phyloP scores from a whole-genome alignment of 108 stramenopile species.

The Skeletonema marinoi region DNA sequence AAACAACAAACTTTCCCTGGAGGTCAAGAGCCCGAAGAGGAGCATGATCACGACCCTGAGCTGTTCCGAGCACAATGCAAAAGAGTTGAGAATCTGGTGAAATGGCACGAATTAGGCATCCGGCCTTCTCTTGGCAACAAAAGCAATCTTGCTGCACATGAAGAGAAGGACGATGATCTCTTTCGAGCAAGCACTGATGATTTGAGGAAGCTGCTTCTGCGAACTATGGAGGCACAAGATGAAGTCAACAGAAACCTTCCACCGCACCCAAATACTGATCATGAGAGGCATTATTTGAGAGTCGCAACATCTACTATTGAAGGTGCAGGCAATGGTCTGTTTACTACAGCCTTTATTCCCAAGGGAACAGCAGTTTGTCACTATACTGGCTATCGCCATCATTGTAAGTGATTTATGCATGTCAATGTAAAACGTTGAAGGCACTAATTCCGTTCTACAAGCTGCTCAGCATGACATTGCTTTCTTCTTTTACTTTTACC shows the following conservation, averaged over 20 bases:
- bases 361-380: slow-evolving; percentile 30
- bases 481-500: neutral
- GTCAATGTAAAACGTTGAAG: neutral
- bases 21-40: slow-evolving; percentile 12
- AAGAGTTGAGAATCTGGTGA: slow-evolving; percentile 25
- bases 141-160: slow-evolving; percentile 33
- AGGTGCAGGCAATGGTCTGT: slow-evolving; percentile 40
- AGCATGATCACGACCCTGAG: slow-evolving; percentile 14
- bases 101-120: slow-evolving; percentile 44
- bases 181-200: slow-evolving; percentile 24
- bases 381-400: slow-evolving; percentile 43
- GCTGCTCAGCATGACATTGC: neutral
- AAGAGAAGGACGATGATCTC: slow-evolving; percentile 30
- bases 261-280: slow-evolving; percentile 27
- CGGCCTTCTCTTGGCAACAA: slow-evolving; percentile 28
- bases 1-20: slow-evolving; percentile 14
- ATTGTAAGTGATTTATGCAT: slow-evolving; percentile 1
- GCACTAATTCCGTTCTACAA: neutral
- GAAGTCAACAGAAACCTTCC: slow-evolving; percentile 42
- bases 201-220: slow-evolving; percentile 19
- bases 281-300: slow-evolving; percentile 19
- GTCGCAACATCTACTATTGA: slow-evolving; percentile 37
- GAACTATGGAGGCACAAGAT: slow-evolving; percentile 42
- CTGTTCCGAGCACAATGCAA: slow-evolving; percentile 29
- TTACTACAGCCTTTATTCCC: slow-evolving; percentile 16